phyloP scores from a whole-genome alignment of 257 asterid species.

The Parsonsia alboflavescens region DNA sequence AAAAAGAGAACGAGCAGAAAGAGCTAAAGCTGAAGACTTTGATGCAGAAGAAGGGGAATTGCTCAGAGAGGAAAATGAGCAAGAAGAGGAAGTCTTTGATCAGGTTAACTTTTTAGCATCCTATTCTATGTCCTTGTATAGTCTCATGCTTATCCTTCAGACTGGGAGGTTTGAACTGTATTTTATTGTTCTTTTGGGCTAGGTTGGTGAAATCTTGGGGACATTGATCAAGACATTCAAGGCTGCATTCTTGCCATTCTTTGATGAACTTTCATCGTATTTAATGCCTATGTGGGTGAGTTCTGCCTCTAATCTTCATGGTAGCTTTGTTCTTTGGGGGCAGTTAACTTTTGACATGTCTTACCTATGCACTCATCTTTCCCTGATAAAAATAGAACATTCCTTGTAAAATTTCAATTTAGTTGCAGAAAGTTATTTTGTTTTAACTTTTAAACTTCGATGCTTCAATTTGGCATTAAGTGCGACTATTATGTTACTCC shows the following conservation, averaged over 20 bases:
- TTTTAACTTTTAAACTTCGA: not conserved
- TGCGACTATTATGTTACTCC: not conserved
- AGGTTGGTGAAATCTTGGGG: constrained; percentile 96
- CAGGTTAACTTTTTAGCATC: constrained; percentile 49
- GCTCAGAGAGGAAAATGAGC: constrained; percentile 95
- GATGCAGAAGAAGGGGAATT: constrained; percentile 97
- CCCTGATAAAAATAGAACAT: not conserved
- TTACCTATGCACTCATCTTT: not conserved
- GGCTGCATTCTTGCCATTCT: constrained; percentile 90
- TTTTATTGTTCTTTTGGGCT: constrained; percentile 13
- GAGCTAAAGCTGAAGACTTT: constrained; percentile 96
- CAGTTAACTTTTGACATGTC: not conserved
- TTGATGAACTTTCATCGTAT: constrained; percentile 77
- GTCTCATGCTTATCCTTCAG: no score
- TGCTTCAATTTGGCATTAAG: not conserved
- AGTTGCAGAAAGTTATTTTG: not conserved
- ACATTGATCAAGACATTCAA: constrained; percentile 87
- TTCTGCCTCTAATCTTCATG: constrained; percentile 10
- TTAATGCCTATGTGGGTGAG: constrained; percentile 99
- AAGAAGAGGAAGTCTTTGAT: constrained; percentile 97
- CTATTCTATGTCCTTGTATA: constrained; percentile 4
- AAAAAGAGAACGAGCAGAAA: constrained; percentile 74
- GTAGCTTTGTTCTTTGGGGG: not conserved
- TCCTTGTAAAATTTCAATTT: not conserved
- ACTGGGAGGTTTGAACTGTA: not conserved